Evolutionary conservation across 345 rosid species (phyloP), one percentile per base, ranked within the genome.

Genomic region (Moricandia moricandioides): DNA sequence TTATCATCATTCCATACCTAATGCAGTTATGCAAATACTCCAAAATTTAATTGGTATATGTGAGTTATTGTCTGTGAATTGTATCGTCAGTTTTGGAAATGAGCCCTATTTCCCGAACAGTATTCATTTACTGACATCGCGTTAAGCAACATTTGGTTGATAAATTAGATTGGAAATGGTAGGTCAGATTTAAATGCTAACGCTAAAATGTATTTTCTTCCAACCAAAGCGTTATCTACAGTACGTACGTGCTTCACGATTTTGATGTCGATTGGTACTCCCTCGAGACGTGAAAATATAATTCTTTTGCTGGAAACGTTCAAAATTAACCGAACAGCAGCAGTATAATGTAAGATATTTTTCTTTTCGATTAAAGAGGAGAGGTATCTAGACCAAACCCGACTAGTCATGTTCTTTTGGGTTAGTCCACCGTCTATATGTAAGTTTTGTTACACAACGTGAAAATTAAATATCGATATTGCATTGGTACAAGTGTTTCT

Each of bases 131-230:
- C 31, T 29, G 31, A 29, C 31, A 29, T 29, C 31, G 31, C 3
- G 3, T 29, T 37, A 37, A 37, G 43, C 43, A 37, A 37, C 8
- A 5, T 33, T 33, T 33, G 35, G 35, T 33, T 33, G 35, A 33
- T 33, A 33, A 33, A 33, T 4, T 33, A 33, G 37, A 30, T 17
- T 47, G 33, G 33, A 33, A 9, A 62, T 62, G 75, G 68, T 62
- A 13, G 76, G 69, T 72, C 52, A 9, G 37, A 62, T 62, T 18
- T 71, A 33, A 62, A 61, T 62, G 75, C 60, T 16, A 51, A 62
- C 13, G 30, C 52, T 34, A 24, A 72, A 34, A 0, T 51, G 16
- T 47, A 61, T 17, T 45, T 31, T 56, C 54, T 2, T 68, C 54
- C 54, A 69, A 70, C 45, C 29, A 59, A 70, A 29, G 51, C 7